Percentiles rank a stretch among this genome's conserved stretches.
These are phyloP conservation scores for Endocalyx cinctus DNA, from an alignment of 2,329 filamentous ascomycete species.

Conservation along the genomic window DNA sequence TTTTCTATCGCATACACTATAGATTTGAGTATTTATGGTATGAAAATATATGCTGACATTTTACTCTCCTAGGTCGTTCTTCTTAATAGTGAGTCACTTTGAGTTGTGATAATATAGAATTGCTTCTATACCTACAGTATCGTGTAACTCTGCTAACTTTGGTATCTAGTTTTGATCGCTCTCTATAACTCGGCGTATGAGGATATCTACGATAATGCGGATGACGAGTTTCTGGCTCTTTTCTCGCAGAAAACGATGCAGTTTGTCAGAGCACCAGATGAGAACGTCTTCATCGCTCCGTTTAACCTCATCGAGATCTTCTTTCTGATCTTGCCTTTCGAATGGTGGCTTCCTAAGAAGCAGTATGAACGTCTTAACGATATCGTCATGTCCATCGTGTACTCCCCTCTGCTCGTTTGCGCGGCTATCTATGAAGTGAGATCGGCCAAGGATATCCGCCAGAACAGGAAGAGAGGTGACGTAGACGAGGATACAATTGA, in stretches of 20 bases:
- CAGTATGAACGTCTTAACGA: conserved; percentile 82
- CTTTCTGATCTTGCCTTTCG: conserved; percentile 70
- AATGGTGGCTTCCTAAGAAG: conserved; percentile 86
- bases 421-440: conserved; percentile 69
- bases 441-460: conserved; percentile 60
- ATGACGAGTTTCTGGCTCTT: conserved; percentile 91
- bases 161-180: conserved; percentile 94
- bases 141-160: too few relatives aligned
- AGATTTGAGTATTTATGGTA: too few relatives aligned
- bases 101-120: too few relatives aligned
- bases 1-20: too few relatives aligned
- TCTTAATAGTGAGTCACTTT: too few relatives aligned
- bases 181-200: conserved; percentile 96
- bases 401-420: conserved; percentile 75
- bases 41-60: background rate
- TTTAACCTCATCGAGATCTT: conserved; percentile 92
- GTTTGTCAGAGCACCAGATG: conserved; percentile 92
- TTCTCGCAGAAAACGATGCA: conserved; percentile 95
- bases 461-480: conserved; percentile 75
- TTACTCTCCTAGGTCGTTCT: conserved; percentile 51
- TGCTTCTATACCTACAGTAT: too few relatives aligned
- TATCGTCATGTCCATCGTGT: conserved; percentile 78
- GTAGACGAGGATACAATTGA: conserved; percentile 84
- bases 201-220: conserved; percentile 88
- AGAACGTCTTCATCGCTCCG: conserved; percentile 96